Conservation (phyloP, 768 basidiomycete species). For the Boletus vermiculosoides region DNA sequence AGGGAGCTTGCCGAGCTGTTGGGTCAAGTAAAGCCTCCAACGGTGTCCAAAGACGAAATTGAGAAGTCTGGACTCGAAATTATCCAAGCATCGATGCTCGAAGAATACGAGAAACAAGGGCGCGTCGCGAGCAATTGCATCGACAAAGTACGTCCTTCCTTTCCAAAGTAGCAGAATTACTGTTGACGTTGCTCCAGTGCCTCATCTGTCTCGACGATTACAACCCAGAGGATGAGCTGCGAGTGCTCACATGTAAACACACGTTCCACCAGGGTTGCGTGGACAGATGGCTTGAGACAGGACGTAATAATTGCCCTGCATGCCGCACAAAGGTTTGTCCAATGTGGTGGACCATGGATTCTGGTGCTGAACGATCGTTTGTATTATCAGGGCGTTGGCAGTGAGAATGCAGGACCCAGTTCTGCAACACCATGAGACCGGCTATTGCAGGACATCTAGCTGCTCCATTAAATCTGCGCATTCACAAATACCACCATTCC, state of each 20-base stretch:
- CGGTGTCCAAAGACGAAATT: constrained; percentile 81
- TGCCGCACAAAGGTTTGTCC: constrained; percentile 71
- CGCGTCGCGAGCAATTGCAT: constrained; percentile 73
- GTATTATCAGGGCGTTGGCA: constrained; percentile 24
- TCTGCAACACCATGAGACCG: constrained; percentile 3
- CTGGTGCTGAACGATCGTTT: background rate
- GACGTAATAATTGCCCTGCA: constrained; percentile 89
- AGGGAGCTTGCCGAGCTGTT: constrained; percentile 84
- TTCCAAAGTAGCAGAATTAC: background rate
- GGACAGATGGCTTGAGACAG: constrained; percentile 82
- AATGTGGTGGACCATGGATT: background rate
- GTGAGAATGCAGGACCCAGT: constrained; percentile 17
- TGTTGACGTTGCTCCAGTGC: constrained; percentile 45
- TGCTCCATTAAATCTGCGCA: background rate
- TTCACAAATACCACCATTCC: constrained; percentile 1
- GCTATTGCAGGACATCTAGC: constrained; percentile 11
- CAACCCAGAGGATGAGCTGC: constrained; percentile 68
- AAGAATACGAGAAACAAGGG: constrained; percentile 56
- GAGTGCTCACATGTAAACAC: constrained; percentile 81
- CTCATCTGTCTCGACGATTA: constrained; percentile 90
- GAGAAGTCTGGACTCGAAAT: constrained; percentile 79
- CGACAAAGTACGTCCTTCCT: constrained; percentile 61
- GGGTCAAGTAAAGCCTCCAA: constrained; percentile 80
- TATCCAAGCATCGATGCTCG: constrained; percentile 53
- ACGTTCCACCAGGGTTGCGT: constrained; percentile 90